A percentile compares a stretch with the other conserved stretches of the same genome.
Evolutionary conservation across 305 asterid genomes (phyloP).

Genomic region (Ilex paraguariensis): DNA sequence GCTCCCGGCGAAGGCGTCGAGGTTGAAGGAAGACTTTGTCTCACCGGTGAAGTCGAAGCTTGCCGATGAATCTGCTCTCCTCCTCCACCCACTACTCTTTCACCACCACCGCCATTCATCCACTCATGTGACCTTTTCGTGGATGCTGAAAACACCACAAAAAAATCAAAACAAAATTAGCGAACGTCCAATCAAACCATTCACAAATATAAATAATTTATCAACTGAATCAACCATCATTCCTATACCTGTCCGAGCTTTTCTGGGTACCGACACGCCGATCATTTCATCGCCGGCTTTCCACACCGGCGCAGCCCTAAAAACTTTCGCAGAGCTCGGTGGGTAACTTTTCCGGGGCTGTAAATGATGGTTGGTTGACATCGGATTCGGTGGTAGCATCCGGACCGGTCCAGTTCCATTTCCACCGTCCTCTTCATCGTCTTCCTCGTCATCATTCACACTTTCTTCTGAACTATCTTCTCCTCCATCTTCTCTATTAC

Average conservation of each 20-base stretch:
- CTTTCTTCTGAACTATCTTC: constrained; percentile 91
- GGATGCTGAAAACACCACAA: constrained; percentile 39
- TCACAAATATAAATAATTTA: too few relatives aligned
- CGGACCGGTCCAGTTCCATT: constrained; percentile 16
- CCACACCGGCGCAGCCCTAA: constrained; percentile 76
- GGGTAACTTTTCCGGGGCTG: constrained; percentile 76
- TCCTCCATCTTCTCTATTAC: constrained; percentile 47
- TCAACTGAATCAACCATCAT: background rate
- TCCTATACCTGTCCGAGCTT: constrained; percentile 83
- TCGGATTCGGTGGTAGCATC: constrained; percentile 40
- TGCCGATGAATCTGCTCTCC: constrained; percentile 59
- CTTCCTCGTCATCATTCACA: constrained; percentile 79
- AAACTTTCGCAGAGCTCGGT: constrained; percentile 42
- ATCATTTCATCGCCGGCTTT: constrained; percentile 93
- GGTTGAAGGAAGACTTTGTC: constrained; percentile 35
- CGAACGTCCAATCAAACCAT: too few relatives aligned
- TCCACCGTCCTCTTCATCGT: constrained; percentile 27
- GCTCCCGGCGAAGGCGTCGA: constrained; percentile 47
- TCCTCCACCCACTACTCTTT: constrained; percentile 42
- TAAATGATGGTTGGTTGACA: constrained; percentile 33
- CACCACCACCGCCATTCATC: constrained; percentile 51
- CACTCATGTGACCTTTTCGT: constrained; percentile 92
- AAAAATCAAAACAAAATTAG: constrained; percentile 4
- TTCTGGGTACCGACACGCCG: constrained; percentile 89
- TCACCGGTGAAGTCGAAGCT: constrained; percentile 60